Evolutionary conservation across 352 stramenopile species (phyloP), one percentile per base, ranked within the genome.

Genomic region (Globisporangium cylindrosporum): DNA sequence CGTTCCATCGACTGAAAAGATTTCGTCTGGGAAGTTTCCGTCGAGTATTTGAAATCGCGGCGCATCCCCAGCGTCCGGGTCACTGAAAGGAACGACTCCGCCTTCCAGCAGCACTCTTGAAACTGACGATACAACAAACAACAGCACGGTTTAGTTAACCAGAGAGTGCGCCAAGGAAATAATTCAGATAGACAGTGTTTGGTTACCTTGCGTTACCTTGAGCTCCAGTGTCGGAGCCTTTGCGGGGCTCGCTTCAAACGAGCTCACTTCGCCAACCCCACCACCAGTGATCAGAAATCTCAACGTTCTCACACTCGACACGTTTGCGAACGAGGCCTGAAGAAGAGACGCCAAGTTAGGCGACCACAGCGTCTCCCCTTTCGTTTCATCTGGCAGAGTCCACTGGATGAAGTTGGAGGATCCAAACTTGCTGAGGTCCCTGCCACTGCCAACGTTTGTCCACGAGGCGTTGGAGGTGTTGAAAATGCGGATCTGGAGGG

Each of bases 201-300:
- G 5, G 2, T n/a, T 73, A 86, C 80, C 75, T 78, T 84, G 73
- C n/a, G 59, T 29, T 25, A 82, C 69, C 7, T 64, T 65, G 6
- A 89, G n/a, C 62, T 80, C 75, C 18, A 89, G 66, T 24, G 74
- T 56, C 4, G 81, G 69, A 32, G 77, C 73, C 5, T 9, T 53
- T 10, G 58, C 27, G 25, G 62, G 4, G 24, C 69, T 61, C 12
- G 56, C 61, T 59, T 90, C 78, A 46, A 84, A 86, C 3, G 81
- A 69, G 27, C 67, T 73, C 22, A 90, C 60, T 72, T 86, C 81
- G 36, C 81, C 81, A 5, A 88, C 59, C 1, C 79, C 81, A 32
- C 74, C 81, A 48, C 81, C 81, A 0, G 74, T 68, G 25, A 90
- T 76, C 1, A 87, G 41, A 0, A 90, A 66, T 0, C 29, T 67